phyloP scores from a whole-genome alignment of 2,329 filamentous ascomycete species.

The Diaporthe sp. region DNA sequence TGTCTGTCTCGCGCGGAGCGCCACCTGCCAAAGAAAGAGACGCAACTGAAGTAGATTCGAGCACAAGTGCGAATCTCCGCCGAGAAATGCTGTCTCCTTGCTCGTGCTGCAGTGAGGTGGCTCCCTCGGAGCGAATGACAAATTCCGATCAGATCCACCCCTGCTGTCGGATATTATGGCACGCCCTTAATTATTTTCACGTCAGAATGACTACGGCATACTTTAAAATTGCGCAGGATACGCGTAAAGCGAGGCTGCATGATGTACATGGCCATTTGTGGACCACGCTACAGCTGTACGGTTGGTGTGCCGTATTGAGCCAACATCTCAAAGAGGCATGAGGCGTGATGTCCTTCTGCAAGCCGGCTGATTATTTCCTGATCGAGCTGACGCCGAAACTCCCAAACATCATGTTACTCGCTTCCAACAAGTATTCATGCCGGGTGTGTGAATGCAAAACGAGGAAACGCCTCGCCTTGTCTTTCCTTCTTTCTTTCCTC shows the following conservation, averaged over 20 bases:
- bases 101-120: no score
- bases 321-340: background rate
- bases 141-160: background rate
- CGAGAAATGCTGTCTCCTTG: background rate
- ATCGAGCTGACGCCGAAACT: background rate
- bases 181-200: background rate
- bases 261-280: no score
- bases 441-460: no score
- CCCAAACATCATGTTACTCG: no score
- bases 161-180: background rate
- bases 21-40: background rate
- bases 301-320: background rate
- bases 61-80: background rate
- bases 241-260: background rate
- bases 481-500: no score
- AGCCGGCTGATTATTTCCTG: background rate
- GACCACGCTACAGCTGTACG: background rate
- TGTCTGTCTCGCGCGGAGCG: no score
- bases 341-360: no score
- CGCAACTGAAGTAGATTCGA: background rate
- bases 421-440: background rate
- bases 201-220: no score
- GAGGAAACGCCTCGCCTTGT: background rate
- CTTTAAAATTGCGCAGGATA: no score
- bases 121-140: background rate